A percentile compares a stretch with the other conserved stretches of the same genome.
Evolutionary conservation across 2,329 filamentous ascomycete species (phyloP).

Genomic region (Diplodia intermedia): DNA sequence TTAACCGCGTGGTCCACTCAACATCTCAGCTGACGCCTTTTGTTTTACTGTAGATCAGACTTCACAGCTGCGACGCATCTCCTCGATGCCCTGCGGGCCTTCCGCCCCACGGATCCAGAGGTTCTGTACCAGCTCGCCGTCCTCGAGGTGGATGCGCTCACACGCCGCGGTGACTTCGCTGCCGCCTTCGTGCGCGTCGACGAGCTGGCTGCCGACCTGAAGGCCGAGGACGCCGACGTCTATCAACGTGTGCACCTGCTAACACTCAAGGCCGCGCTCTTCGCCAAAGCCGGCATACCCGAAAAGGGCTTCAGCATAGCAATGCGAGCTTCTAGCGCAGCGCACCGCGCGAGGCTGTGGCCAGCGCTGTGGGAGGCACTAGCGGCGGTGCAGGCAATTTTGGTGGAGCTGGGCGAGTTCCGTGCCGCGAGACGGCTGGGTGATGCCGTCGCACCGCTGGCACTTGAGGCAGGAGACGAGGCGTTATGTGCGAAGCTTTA

Average conservation of each 20-base stretch:
- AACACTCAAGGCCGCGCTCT: constrained; percentile 73
- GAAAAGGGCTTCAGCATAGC: constrained; percentile 79
- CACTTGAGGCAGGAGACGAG: constrained; percentile 71
- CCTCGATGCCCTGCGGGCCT: constrained; percentile 63
- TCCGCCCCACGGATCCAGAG: constrained; percentile 63
- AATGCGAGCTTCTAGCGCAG: constrained; percentile 75
- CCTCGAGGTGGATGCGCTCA: constrained; percentile 65
- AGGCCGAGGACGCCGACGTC: constrained; percentile 66
- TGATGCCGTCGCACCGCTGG: constrained; percentile 72
- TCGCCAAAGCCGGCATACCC: constrained; percentile 71
- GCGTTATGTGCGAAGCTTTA: constrained; percentile 71
- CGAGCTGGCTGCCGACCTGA: constrained; percentile 57
- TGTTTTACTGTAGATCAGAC: constrained; percentile 56
- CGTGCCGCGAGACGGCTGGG: constrained; percentile 69
- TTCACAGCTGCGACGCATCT: constrained; percentile 63
- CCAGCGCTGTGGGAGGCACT: constrained; percentile 76
- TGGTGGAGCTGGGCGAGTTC: constrained; percentile 78
- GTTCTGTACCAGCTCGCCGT: constrained; percentile 65
- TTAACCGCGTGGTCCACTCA: background rate
- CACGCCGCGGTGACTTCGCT: constrained; percentile 60
- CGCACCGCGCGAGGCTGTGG: constrained; percentile 72
- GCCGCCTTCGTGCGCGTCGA: constrained; percentile 64
- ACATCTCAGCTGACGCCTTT: background rate
- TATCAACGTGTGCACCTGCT: constrained; percentile 74
- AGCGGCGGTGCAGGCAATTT: constrained; percentile 69